phyloP scores from a whole-genome alignment of 140 eudicot genomes.

The Anethum foeniculum region DNA sequence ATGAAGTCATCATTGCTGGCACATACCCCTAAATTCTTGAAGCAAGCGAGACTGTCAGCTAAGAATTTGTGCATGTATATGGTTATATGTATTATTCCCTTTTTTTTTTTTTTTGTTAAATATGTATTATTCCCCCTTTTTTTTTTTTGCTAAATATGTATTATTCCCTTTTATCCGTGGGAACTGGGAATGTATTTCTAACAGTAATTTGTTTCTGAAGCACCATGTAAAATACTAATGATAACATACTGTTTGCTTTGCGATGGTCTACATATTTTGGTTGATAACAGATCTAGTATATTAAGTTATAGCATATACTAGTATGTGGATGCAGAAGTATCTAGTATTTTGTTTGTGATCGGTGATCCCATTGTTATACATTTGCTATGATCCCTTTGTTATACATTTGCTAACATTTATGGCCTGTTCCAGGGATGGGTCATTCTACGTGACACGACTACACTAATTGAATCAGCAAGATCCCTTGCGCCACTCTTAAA shows the following conservation, averaged over 20 bases:
- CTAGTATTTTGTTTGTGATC: not conserved
- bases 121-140: not conserved
- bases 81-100: not conserved
- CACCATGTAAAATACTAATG: not conserved
- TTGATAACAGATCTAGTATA: not conserved
- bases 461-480: conserved; percentile 72
- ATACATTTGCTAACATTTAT: conserved; percentile 14
- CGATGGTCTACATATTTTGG: not conserved
- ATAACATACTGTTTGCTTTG: not conserved
- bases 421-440: conserved; percentile 76
- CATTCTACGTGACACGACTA: conserved; percentile 54
- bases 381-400: not conserved
- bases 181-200: not conserved
- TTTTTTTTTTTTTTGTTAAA: not conserved
- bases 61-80: not conserved
- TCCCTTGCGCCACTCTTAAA: conserved; percentile 49
- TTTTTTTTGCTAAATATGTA: too few species aligned
- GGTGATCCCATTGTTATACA: not conserved
- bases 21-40: not conserved
- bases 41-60: not conserved
- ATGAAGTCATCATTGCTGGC: not conserved
- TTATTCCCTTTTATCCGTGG: not conserved
- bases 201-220: not conserved
- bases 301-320: not conserved
- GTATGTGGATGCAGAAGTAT: not conserved